Evolutionary conservation across 2,329 filamentous ascomycete genomes (phyloP).

Genomic region (Xylariales sp.): DNA sequence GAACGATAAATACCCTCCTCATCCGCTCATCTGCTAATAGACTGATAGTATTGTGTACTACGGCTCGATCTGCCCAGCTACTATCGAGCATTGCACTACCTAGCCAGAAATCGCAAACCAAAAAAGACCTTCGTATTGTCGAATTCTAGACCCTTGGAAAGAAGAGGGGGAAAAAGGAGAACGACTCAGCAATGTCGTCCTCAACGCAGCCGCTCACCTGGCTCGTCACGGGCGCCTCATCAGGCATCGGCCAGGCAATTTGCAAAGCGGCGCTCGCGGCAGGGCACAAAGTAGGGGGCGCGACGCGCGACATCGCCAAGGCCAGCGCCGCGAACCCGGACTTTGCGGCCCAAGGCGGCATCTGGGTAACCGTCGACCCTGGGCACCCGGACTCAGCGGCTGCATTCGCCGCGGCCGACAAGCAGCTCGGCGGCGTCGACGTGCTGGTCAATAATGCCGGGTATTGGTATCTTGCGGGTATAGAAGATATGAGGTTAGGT

Average conservation of each 20-base stretch:
- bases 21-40: slow-evolving; percentile 11
- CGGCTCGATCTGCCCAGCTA: slow-evolving; percentile 16
- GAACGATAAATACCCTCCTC: slow-evolving; percentile 28
- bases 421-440: slow-evolving; percentile 30
- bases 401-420: slow-evolving; percentile 24
- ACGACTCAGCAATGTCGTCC: slow-evolving; percentile 28
- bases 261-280: slow-evolving; percentile 26
- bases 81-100: slow-evolving; percentile 17
- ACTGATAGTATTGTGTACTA: slow-evolving; percentile 13
- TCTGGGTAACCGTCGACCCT: slow-evolving; percentile 32
- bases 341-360: slow-evolving; percentile 30
- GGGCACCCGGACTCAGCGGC: slow-evolving; percentile 25
- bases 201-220: slow-evolving; percentile 30
- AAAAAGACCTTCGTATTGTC: slow-evolving; percentile 14
- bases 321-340: slow-evolving; percentile 28
- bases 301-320: slow-evolving; percentile 32
- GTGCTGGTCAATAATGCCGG: slow-evolving; percentile 36
- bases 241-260: slow-evolving; percentile 33
- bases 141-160: slow-evolving; percentile 7
- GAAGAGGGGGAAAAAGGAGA: neutral
- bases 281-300: slow-evolving; percentile 28
- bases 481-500: slow-evolving; percentile 35
- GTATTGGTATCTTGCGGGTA: slow-evolving; percentile 24
- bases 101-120: slow-evolving; percentile 22
- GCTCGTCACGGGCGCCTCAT: slow-evolving; percentile 35